Evolutionary conservation across 2,329 filamentous ascomycete species (phyloP), one percentile per base, ranked within the genome.

Genomic region (Pseudocercospora pini-densiflorae): DNA sequence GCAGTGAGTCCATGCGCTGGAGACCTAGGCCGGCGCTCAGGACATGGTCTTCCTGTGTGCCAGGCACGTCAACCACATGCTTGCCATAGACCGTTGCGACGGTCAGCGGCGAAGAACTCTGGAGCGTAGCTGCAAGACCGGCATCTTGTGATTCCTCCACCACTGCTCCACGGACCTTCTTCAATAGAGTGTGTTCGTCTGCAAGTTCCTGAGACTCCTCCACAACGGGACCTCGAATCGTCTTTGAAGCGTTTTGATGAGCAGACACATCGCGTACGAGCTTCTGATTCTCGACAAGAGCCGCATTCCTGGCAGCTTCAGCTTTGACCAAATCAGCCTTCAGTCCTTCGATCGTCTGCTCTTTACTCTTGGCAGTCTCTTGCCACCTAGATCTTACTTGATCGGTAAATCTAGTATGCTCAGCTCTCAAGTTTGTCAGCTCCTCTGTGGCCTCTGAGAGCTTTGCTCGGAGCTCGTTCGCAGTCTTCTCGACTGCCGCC

Each of bases 111-210:
- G 61, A 57, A 16, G 61, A 57, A 19, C 12, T 62, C n/a, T 14
- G 24, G 10, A 19, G 9, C 8, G 23, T 19, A 27, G 19, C n/a
- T 24, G 16, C 36, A n/a, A 16, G 5, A 12, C 31, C 21, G 23
- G 16, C 45, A 12, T 57, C 24, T 36, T 63, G 61, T 31, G 61
- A 57, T 12, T 21, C 49, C 36, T 57, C 51, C 2, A 57, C 61
- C 7, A 29, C 49, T 19, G 51, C 21, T 2, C 51, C n/a, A 14
- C 33, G 33, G 19, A 19, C 14, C 27, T 33, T 24, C 9, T 55
- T 31, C 14, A 21, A 12, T 5, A 14, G 19, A 19, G 19, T 51
- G 14, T 49, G 14, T 31, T 23, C n/a, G 29, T 21, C 27, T 14
- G 54, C 16, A 36, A 31, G 8, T 16, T 36, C 40, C 51, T 57